Evolutionary conservation across 2,329 filamentous ascomycete genomes (phyloP).

Genomic region (Hypoxylon sp.): DNA sequence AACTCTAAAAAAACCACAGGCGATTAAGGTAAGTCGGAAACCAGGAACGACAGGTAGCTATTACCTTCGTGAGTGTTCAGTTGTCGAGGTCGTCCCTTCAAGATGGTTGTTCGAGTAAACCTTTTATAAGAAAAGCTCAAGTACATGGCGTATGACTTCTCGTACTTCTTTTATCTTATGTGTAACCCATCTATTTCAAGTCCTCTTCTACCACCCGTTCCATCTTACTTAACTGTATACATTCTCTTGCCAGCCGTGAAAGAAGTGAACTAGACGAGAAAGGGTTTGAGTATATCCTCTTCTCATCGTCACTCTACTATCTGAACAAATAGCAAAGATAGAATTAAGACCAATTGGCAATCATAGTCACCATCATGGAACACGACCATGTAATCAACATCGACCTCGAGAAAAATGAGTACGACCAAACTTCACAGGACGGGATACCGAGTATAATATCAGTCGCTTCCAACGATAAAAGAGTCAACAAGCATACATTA

Average conservation of each 20-base stretch:
- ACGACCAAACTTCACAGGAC: slow-evolving; percentile 10
- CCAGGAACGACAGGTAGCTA: background rate
- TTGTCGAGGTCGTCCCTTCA: background rate
- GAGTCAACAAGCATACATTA: background rate
- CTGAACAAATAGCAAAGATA: slow-evolving; percentile 9
- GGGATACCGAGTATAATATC: slow-evolving; percentile 12
- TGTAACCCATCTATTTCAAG: slow-evolving; percentile 14
- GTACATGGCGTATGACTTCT: background rate
- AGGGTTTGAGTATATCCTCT: slow-evolving; percentile 1
- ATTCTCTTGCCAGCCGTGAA: slow-evolving; percentile 24
- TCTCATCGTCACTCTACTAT: background rate
- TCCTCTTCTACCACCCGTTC: slow-evolving; percentile 8
- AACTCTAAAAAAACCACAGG: background rate
- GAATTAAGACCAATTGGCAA: slow-evolving; percentile 7
- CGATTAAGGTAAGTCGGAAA: background rate
- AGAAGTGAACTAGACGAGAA: slow-evolving; percentile 6
- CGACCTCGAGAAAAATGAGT: slow-evolving; percentile 27
- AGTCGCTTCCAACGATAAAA: background rate
- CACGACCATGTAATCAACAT: slow-evolving; percentile 34
- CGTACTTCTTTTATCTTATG: background rate
- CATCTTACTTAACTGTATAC: slow-evolving; percentile 31
- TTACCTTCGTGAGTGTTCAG: background rate
- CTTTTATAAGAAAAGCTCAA: background rate
- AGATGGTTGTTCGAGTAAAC: background rate
- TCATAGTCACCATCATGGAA: slow-evolving; percentile 29